These are phyloP conservation scores for Talaromyces sp. DNA, from an alignment of 2,329 filamentous ascomycete species.

Conservation along the genomic window DNA sequence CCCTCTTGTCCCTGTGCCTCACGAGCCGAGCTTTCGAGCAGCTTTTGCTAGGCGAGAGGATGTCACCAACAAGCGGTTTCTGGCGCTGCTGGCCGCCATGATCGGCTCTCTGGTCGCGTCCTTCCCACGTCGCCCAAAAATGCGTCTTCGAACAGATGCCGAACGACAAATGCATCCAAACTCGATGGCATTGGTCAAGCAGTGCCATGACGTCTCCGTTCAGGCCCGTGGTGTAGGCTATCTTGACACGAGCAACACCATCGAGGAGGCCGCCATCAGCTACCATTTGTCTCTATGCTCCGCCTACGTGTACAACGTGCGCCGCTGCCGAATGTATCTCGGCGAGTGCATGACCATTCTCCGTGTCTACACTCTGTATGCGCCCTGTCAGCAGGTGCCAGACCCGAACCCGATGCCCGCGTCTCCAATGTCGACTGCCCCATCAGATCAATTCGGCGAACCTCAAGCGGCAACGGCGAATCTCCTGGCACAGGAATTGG, in stretches of 20 bases:
- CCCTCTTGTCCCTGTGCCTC: slow-evolving; percentile 40
- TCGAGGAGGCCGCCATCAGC: slow-evolving; percentile 41
- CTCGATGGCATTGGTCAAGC: slow-evolving; percentile 36
- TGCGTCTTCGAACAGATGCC: slow-evolving; percentile 33
- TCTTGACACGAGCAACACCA: slow-evolving; percentile 35
- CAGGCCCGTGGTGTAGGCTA: slow-evolving; percentile 41
- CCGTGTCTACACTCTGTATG: slow-evolving; percentile 33
- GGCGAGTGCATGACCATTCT: slow-evolving; percentile 39
- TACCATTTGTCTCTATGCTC: slow-evolving; percentile 38
- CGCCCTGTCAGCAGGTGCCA: slow-evolving; percentile 15
- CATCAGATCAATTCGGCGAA: slow-evolving; percentile 15
- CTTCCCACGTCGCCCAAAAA: slow-evolving; percentile 39
- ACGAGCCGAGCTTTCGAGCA: slow-evolving; percentile 41
- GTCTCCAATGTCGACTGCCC: slow-evolving; percentile 12
- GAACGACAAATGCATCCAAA: slow-evolving; percentile 35
- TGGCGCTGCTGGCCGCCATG: slow-evolving; percentile 42
- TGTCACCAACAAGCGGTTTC: slow-evolving; percentile 33
- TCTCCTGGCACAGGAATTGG: slow-evolving; percentile 42
- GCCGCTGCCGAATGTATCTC: slow-evolving; percentile 36
- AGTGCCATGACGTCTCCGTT: slow-evolving; percentile 38
- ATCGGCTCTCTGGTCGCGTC: slow-evolving; percentile 39
- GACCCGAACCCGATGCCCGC: slow-evolving; percentile 10
- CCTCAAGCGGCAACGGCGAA: slow-evolving; percentile 19
- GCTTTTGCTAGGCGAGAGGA: slow-evolving; percentile 40
- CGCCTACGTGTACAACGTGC: slow-evolving; percentile 35